phyloP scores from a whole-genome alignment of 177 flowering plant species.

The Vitis hybrid region DNA sequence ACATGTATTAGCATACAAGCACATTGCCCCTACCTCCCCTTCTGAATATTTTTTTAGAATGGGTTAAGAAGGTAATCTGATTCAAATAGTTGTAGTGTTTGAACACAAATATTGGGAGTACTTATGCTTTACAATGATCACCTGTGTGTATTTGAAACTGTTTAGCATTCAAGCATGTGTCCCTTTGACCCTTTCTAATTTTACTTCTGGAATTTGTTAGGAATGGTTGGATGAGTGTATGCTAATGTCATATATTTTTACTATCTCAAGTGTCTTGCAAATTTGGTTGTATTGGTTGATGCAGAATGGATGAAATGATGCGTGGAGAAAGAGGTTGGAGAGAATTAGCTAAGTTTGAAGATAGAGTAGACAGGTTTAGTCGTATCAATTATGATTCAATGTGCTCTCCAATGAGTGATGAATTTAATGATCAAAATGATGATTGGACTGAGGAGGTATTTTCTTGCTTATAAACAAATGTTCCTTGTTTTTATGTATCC shows the following conservation, averaged over 20 bases:
- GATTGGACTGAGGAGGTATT: constrained; percentile 89
- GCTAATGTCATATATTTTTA: neutral
- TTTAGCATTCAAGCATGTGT: too few species aligned
- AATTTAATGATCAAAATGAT: constrained; percentile 44
- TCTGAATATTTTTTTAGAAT: too few species aligned
- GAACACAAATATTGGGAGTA: too few species aligned
- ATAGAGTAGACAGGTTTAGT: constrained; percentile 62
- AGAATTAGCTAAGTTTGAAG: constrained; percentile 77
- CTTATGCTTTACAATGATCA: too few species aligned
- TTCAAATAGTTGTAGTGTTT: too few species aligned
- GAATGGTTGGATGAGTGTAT: too few species aligned
- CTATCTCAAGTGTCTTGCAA: neutral
- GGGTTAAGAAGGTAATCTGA: too few species aligned
- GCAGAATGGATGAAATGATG: constrained; percentile 99
- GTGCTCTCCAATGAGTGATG: constrained; percentile 72
- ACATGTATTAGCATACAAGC: too few species aligned
- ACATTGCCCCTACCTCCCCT: too few species aligned
- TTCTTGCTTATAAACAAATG: neutral
- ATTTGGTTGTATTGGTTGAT: constrained; percentile 9
- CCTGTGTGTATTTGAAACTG: too few species aligned
- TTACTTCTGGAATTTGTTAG: too few species aligned
- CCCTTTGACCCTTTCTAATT: too few species aligned
- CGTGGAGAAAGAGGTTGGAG: constrained; percentile 90
- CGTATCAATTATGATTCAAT: constrained; percentile 85
- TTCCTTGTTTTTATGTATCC: neutral